These are phyloP conservation scores for Amborella trichopoda DNA, from an alignment of 164 flowering plant genomes.

Conservation along the genomic window DNA sequence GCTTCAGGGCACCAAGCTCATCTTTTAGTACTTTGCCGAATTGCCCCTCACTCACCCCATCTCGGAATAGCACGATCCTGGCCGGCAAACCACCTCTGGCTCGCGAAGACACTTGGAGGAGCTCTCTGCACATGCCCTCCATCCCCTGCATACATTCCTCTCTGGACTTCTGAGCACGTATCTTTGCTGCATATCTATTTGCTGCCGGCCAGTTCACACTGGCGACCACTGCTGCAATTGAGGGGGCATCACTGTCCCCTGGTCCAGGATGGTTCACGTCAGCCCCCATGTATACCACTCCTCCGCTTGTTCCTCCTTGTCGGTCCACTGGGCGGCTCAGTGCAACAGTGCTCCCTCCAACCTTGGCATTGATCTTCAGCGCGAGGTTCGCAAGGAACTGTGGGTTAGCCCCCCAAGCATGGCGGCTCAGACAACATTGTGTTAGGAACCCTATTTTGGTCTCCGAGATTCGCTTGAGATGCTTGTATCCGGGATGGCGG, in stretches of 20 bases:
- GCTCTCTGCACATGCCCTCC: slow-evolving; percentile 57
- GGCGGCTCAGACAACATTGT: slow-evolving; percentile 42
- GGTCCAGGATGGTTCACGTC: slow-evolving; percentile 79
- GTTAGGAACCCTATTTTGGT: slow-evolving; percentile 59
- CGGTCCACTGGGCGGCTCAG: slow-evolving; percentile 33
- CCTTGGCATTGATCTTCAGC: slow-evolving; percentile 75
- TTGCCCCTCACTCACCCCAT: slow-evolving; percentile 81
- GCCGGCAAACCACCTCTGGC: slow-evolving; percentile 30
- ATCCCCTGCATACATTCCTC: slow-evolving; percentile 38
- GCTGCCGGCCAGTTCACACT: slow-evolving; percentile 82
- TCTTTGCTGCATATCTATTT: slow-evolving; percentile 51
- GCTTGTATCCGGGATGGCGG: slow-evolving; percentile 49
- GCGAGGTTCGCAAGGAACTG: slow-evolving; percentile 64
- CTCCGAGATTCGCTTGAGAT: slow-evolving; percentile 63
- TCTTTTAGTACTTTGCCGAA: slow-evolving; percentile 72
- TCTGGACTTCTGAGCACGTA: slow-evolving; percentile 38
- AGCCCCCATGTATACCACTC: slow-evolving; percentile 74
- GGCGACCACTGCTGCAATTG: slow-evolving; percentile 73
- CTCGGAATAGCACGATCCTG: slow-evolving; percentile 63
- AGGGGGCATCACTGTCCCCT: slow-evolving; percentile 31
- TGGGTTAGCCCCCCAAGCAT: slow-evolving; percentile 7
- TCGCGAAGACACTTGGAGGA: slow-evolving; percentile 28
- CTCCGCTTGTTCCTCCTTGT: slow-evolving; percentile 18
- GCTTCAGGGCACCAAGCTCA: slow-evolving; percentile 42
- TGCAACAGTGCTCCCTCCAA: slow-evolving; percentile 75